Percentiles rank a stretch among this genome's conserved stretches.
These are phyloP conservation scores for Biscutella laevigata DNA, from an alignment of 441 rosid genomes.

Conservation along the genomic window DNA sequence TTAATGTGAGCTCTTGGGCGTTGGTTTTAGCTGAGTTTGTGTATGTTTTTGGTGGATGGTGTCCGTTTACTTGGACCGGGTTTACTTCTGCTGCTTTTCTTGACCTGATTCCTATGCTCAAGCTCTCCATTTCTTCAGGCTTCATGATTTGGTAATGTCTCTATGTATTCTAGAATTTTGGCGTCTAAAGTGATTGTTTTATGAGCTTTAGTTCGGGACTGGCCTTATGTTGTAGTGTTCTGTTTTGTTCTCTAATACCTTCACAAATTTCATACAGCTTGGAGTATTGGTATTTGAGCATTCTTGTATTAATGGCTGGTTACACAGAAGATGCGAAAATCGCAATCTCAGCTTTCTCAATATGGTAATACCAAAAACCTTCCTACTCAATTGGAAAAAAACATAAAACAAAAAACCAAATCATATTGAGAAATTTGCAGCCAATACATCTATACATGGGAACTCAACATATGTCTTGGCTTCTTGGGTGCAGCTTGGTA, in stretches of 20 bases:
- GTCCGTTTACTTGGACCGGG: slow-evolving; percentile 63
- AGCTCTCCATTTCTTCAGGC: slow-evolving; percentile 66
- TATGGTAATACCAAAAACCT: slow-evolving; percentile 40
- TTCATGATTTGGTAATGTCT: slow-evolving; percentile 53
- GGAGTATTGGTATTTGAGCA: slow-evolving; percentile 50
- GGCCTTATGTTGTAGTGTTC: neutral
- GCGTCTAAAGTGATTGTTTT: too few species aligned
- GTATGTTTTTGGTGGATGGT: slow-evolving; percentile 61
- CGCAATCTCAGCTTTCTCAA: slow-evolving; percentile 56
- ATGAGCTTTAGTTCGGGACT: too few species aligned
- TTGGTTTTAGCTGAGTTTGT: slow-evolving; percentile 41
- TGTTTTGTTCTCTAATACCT: neutral
- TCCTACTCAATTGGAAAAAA: too few species aligned
- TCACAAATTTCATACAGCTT: slow-evolving; percentile 30
- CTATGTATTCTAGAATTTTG: too few species aligned
- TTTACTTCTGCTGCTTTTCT: slow-evolving; percentile 39
- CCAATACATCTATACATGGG: slow-evolving; percentile 45
- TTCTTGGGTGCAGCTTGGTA: slow-evolving; percentile 53
- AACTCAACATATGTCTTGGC: slow-evolving; percentile 47
- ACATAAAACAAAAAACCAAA: too few species aligned
- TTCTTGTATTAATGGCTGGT: slow-evolving; percentile 54
- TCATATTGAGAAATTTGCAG: slow-evolving; percentile 18
- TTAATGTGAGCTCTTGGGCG: slow-evolving; percentile 39
- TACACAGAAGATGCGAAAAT: slow-evolving; percentile 43
- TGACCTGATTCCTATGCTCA: slow-evolving; percentile 44